A percentile compares a stretch with the other conserved stretches of the same genome.
These are phyloP conservation scores for Potentilla sterilis DNA, from an alignment of 306 rosid species.

Conservation along the genomic window DNA sequence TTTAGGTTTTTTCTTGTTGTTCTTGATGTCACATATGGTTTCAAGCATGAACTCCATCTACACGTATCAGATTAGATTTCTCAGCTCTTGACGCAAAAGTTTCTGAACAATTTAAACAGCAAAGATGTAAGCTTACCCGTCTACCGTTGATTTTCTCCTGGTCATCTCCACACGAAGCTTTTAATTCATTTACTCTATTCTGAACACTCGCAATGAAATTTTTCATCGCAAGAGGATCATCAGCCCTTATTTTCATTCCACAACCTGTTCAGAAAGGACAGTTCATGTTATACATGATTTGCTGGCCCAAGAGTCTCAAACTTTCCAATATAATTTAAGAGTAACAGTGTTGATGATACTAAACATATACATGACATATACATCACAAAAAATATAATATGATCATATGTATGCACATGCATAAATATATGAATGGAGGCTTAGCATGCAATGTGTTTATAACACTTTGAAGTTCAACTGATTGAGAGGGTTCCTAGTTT, in stretches of 20 bases:
- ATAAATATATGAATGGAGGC: neutral
- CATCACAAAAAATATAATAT: slow-evolving; percentile 1
- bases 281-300: slow-evolving; percentile 10
- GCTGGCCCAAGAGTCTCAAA: neutral
- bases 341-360: neutral
- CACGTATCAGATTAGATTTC: slow-evolving; percentile 31
- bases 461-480: neutral
- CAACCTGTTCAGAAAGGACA: slow-evolving; percentile 49
- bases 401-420: neutral
- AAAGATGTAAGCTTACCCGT: slow-evolving; percentile 55
- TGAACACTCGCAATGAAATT: slow-evolving; percentile 69
- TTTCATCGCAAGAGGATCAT: slow-evolving; percentile 87
- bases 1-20: slow-evolving; percentile 78
- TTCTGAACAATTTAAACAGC: neutral
- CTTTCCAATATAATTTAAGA: slow-evolving; percentile 6
- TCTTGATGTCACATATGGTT: slow-evolving; percentile 88
- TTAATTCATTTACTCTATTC: slow-evolving; percentile 64
- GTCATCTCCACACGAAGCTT: slow-evolving; percentile 49
- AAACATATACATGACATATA: slow-evolving; percentile 9
- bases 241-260: slow-evolving; percentile 96
- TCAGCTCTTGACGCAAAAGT: slow-evolving; percentile 3
- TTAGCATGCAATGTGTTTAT: neutral
- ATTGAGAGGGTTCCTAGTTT: neutral
- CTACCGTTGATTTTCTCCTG: slow-evolving; percentile 48
- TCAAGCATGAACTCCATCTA: slow-evolving; percentile 99